Evolutionary conservation across 192 early-diverging fungal species (phyloP), one percentile per base, ranked within the genome.

Genomic region (Polychytrium aggregatum): DNA sequence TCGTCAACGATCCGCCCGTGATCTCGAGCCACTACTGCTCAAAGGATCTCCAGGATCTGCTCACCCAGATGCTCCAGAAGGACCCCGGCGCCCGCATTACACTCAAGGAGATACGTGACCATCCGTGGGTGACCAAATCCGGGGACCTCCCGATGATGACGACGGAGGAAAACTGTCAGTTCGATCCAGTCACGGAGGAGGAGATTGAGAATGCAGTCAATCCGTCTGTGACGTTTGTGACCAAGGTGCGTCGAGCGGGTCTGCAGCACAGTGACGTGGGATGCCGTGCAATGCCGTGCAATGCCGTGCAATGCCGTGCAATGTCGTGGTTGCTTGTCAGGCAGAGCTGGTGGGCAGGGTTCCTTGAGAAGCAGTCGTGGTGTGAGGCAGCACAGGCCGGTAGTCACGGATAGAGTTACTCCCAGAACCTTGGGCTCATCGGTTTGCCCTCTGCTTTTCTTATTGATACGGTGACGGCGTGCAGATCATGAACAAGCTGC

Each of bases 161-260:
- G 1, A 60, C 60, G 6, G 62, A 72, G 33, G 59, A 70, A 37
- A 76, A 73, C 50, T 73, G 66, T 44, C 44, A 61, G 13, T 59
- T 53, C 30, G 67, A 72, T 46, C 52, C 59, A 26, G 62, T 73
- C 9, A 76, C 66, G 8, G 61, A 63, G 22, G 70, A 76, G 47
- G 73, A 76, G 25, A 62, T 76, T 26, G 52, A 59, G 35, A 66
- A 68, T 46, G 70, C 67, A 1, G 66, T 76, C 52, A 44, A 64
- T 9, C 63, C 63, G 1, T 60, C 53, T 13, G 53, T 58, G 47
- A 52, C 54, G 56, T 63, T 63, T 57, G 60, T 62, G 11, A 52
- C 49, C 27, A 62, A 62, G 54, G 60, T 51, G 46, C 14, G 36
- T 0, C 22, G 13, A 1, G 11, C 35, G 24, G 2, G 10, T 29